Evolutionary conservation across 2,329 filamentous ascomycete genomes (phyloP).

Genomic region (Sarocladiaceae sp.): DNA sequence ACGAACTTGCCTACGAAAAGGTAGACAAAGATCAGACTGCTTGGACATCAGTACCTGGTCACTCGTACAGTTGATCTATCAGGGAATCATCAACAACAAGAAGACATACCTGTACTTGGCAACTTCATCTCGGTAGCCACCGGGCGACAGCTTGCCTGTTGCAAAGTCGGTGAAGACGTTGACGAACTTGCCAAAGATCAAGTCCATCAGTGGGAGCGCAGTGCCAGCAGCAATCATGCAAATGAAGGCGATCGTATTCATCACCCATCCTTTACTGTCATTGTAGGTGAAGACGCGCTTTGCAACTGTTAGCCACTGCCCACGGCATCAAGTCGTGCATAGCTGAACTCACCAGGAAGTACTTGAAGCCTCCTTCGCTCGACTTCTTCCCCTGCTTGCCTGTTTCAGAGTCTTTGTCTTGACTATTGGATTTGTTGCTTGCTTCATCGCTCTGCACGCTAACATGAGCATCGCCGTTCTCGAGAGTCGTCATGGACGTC

Average conservation of each 20-base stretch:
- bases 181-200: constrained; percentile 50
- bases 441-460: not conserved
- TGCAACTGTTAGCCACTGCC: not conserved
- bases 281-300: constrained; percentile 34
- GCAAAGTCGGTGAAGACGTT: constrained; percentile 53
- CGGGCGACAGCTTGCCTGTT: constrained; percentile 32
- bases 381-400: not conserved
- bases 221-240: constrained; percentile 31
- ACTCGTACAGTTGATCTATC: constrained; percentile 2
- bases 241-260: constrained; percentile 28
- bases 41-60: too few relatives aligned
- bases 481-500: too few relatives aligned
- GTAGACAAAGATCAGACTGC: constrained; percentile 50
- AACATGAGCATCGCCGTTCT: too few relatives aligned
- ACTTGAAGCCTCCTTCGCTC: constrained; percentile 7
- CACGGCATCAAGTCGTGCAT: not conserved
- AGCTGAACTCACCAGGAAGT: constrained; percentile 1
- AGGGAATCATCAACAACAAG: not conserved
- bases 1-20: constrained; percentile 49
- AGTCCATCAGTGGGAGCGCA: constrained; percentile 48
- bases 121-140: constrained; percentile 43
- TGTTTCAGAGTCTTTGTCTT: not conserved
- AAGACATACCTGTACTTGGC: constrained; percentile 34
- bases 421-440: too few relatives aligned
- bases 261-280: constrained; percentile 28